A percentile compares a stretch with the other conserved stretches of the same genome.
These are phyloP conservation scores for Mortierella sp. DNA, from an alignment of 371 early-diverging fungal genomes.

Conservation along the genomic window DNA sequence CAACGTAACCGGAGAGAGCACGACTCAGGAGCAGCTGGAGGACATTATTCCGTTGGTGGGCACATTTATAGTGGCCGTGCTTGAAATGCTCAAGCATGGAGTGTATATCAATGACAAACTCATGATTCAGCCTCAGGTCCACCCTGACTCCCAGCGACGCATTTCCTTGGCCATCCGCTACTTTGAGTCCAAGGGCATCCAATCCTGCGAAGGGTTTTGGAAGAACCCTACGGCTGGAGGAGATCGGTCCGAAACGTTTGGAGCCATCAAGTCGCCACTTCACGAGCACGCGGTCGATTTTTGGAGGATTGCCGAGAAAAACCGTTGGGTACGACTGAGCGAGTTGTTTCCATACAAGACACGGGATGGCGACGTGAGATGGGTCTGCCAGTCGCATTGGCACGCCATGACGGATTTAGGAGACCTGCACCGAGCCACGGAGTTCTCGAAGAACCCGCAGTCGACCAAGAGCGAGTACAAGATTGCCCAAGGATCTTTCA, in stretches of 20 bases:
- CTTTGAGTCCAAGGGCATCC: conserved; percentile 1
- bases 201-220: not conserved
- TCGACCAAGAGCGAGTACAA: conserved; percentile 25
- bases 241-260: not conserved
- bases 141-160: conserved; percentile 20
- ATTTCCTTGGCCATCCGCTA: conserved; percentile 2
- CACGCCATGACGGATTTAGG: conserved; percentile 12
- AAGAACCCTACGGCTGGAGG: not conserved
- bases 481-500: conserved; percentile 7
- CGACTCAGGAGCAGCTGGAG: conserved; percentile 8
- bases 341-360: conserved; percentile 24
- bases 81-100: conserved; percentile 40
- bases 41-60: conserved; percentile 19
- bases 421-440: not conserved
- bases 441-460: conserved; percentile 19
- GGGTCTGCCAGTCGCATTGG: conserved; percentile 34
- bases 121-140: conserved; percentile 8
- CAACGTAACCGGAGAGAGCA: conserved; percentile 5
- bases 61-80: conserved; percentile 27
- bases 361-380: conserved; percentile 18
- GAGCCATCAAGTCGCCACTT: not conserved
- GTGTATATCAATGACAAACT: conserved; percentile 3
- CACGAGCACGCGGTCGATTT: conserved; percentile 4
- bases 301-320: not conserved
- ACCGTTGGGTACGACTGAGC: not conserved